Evolutionary conservation across 495 filamentous ascomycete species (phyloP).

Genomic region (Penicillium steckii): DNA sequence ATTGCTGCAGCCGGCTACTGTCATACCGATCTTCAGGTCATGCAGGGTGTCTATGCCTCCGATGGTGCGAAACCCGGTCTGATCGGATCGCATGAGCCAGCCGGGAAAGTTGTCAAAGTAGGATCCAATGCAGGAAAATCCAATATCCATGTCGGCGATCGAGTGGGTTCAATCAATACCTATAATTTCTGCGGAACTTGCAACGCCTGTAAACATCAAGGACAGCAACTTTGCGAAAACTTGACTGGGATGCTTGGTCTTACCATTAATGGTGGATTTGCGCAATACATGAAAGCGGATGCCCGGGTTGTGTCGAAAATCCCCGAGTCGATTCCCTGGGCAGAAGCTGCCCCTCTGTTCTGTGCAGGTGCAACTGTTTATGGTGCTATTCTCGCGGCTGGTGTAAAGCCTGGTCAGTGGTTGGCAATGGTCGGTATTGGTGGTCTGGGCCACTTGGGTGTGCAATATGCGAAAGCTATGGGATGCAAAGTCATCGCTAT

Average conservation of each 20-base stretch:
- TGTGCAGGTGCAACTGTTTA: constrained; percentile 11
- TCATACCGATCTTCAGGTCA: constrained; percentile 10
- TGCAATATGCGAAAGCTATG: constrained; percentile 8
- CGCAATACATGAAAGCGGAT: constrained; percentile 10
- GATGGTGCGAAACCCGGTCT: constrained; percentile 9
- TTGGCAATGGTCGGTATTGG: constrained; percentile 8
- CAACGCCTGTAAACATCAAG: background rate
- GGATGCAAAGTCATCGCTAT: constrained; percentile 9
- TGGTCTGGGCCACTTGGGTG: constrained; percentile 12
- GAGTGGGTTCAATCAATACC: constrained; percentile 11
- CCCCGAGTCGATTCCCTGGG: constrained; percentile 3
- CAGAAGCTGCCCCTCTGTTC: constrained; percentile 10
- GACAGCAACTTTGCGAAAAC: constrained; percentile 7
- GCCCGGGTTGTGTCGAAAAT: constrained; percentile 11
- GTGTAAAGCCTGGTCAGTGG: constrained; percentile 1
- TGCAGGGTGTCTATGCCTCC: constrained; percentile 12
- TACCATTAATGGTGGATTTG: constrained; percentile 12
- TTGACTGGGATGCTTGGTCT: constrained; percentile 7
- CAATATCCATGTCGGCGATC: constrained; percentile 9
- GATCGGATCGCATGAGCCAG: constrained; percentile 10
- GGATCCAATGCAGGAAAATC: constrained; percentile 6
- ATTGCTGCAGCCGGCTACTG: constrained; percentile 11
- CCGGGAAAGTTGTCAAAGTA: constrained; percentile 4
- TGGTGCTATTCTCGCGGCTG: constrained; percentile 4
- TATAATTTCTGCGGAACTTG: constrained; percentile 4